Percentiles rank a stretch among this genome's conserved stretches.
phyloP scores from a whole-genome alignment of 495 filamentous ascomycete genomes.

The Choiromyces venosus region DNA sequence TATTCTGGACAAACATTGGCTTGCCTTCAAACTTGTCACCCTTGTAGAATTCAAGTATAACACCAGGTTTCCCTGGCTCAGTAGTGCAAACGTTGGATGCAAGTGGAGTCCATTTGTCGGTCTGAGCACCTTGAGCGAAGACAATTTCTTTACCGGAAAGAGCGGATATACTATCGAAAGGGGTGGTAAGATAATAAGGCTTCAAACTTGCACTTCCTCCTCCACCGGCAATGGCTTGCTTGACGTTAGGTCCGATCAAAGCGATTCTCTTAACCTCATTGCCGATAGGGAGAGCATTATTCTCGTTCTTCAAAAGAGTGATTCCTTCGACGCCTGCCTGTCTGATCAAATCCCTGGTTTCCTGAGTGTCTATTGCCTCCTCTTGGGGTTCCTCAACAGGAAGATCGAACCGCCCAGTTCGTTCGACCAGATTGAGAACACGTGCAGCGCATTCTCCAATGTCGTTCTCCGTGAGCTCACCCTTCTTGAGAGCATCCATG shows the following conservation, averaged over 20 bases:
- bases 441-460: constrained; percentile 52
- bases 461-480: constrained; percentile 47
- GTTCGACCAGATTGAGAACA: constrained; percentile 63
- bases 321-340: constrained; percentile 66
- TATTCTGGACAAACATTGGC: constrained; percentile 51
- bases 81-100: constrained; percentile 56
- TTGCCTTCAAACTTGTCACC: constrained; percentile 58
- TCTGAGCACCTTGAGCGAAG: constrained; percentile 55
- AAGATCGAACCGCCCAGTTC: constrained; percentile 50
- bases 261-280: constrained; percentile 58
- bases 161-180: constrained; percentile 52
- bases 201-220: constrained; percentile 75
- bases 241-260: constrained; percentile 79
- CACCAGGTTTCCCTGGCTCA: constrained; percentile 53
- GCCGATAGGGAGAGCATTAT: constrained; percentile 60
- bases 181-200: constrained; percentile 67
- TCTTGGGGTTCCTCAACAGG: constrained; percentile 54
- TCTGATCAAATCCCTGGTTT: constrained; percentile 63
- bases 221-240: constrained; percentile 68
- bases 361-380: constrained; percentile 57
- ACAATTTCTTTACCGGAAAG: constrained; percentile 49
- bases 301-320: constrained; percentile 74
- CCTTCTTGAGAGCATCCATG: constrained; percentile 57
- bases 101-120: constrained; percentile 61
- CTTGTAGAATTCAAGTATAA: constrained; percentile 59